Percentiles rank a stretch among this genome's conserved stretches.
phyloP scores from a whole-genome alignment of 768 basidiomycete genomes.

The Leccinum rimulosum region DNA sequence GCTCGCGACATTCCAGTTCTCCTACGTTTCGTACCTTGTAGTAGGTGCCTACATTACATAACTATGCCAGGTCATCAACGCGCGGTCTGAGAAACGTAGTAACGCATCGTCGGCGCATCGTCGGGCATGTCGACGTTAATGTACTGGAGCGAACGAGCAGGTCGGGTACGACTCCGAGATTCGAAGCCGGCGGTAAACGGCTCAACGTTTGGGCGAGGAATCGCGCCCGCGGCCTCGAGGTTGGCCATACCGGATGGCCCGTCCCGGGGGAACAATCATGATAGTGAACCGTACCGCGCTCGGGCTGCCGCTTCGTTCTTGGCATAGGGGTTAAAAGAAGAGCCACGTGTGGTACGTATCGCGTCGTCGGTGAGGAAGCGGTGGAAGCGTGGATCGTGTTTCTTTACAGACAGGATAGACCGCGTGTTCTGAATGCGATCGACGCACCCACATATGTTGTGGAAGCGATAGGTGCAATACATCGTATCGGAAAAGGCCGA shows the following conservation, averaged over 20 bases:
- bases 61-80: neutral
- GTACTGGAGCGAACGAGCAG: neutral
- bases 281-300: neutral
- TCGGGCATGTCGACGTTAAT: neutral
- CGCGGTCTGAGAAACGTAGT: neutral
- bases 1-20: neutral
- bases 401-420: neutral
- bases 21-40: neutral
- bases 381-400: neutral
- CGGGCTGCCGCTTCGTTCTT: neutral
- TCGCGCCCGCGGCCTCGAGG: neutral
- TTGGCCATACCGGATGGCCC: neutral
- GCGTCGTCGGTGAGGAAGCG: neutral
- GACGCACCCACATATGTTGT: neutral
- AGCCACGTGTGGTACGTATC: neutral
- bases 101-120: neutral
- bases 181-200: neutral
- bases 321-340: neutral
- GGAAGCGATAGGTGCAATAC: no score
- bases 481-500: neutral
- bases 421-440: neutral
- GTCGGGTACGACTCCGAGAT: neutral
- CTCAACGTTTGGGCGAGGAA: neutral
- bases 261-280: neutral
- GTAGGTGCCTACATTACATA: no score